Conservation (phyloP, 768 basidiomycete genomes). For the Lentinula sp. region DNA sequence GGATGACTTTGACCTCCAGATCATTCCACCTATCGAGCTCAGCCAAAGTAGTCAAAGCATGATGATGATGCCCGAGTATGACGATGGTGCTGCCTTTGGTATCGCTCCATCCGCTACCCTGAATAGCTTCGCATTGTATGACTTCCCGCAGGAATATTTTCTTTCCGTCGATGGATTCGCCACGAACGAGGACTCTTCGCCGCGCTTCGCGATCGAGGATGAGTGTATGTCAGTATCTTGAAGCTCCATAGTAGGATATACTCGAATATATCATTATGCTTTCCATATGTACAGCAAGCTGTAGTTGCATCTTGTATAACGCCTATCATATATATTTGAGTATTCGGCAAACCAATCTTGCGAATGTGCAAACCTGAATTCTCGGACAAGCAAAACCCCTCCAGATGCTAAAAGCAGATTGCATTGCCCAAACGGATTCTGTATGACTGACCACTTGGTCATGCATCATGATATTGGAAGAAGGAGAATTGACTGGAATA, state of each 20-base stretch:
- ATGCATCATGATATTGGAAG: too few species aligned
- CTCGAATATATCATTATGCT: not conserved
- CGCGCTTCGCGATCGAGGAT: not conserved
- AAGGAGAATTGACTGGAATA: too few species aligned
- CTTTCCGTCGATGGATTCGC: not conserved
- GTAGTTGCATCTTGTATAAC: not conserved
- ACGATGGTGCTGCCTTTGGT: not conserved
- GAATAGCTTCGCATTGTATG: not conserved
- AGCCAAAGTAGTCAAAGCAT: slow-evolving; percentile 25
- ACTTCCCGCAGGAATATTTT: not conserved
- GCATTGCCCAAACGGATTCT: too few species aligned
- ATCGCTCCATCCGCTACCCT: not conserved
- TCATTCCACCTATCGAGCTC: slow-evolving; percentile 63
- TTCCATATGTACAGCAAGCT: not conserved
- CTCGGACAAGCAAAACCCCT: not conserved
- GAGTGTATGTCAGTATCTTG: not conserved
- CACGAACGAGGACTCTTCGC: not conserved
- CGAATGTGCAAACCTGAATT: not conserved
- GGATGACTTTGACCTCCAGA: slow-evolving; percentile 62
- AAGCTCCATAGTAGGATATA: not conserved
- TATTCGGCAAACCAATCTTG: not conserved
- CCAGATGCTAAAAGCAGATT: too few species aligned
- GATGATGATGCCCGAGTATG: not conserved
- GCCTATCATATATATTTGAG: not conserved
- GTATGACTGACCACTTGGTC: too few species aligned